Evolutionary conservation across 495 filamentous ascomycete species (phyloP), one percentile per base, ranked within the genome.

Genomic region (Astrothelium subdiscretum): DNA sequence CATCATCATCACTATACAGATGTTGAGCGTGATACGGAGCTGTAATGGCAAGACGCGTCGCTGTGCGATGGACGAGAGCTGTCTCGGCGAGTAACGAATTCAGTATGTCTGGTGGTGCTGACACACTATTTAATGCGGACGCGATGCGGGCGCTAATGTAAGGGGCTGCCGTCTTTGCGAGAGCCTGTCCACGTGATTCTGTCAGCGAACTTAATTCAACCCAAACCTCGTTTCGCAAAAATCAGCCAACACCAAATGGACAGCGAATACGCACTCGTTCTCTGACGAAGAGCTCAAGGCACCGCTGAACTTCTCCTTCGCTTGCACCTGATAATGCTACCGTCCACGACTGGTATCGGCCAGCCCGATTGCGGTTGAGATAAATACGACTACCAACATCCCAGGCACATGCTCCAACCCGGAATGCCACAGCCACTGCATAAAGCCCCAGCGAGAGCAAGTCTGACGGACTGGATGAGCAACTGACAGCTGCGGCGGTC

Each of bases 11-110:
- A 18, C 66, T 62, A 58, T 68, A 70, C 15, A 73, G 63, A 68
- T 74, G 71, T 2, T 64, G 38, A 1, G 67, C 71, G 57, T 74
- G 72, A 32, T 70, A 73, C 6, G 71, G 72, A 13, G 38, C 69
- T 26, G 63, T 63, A 61, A 61, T 20, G 10, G 2, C 20, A n/a
- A 59, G 0, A 8, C 48, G 63, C 60, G 13, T 24, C 6, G 15
- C 32, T 2, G 20, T 58, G 38, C 67, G 60, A 27, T 62, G 42
- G 18, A 57, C 60, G 0, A 71, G 64, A 18, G 65, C 67, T 54
- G 24, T 5, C 8, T 54, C 32, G 6, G 40, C 22, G 27, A 62
- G 42, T 3, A 62, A 62, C 3, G 11, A n/a, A 3, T 51, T 43
- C 10, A 62, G 44, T 42, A 38, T 11, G 60, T 62, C 40, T 38